Evolutionary conservation across 2,329 filamentous ascomycete genomes (phyloP), one percentile per base, ranked within the genome.

Genomic region (Nigrospora sphaerica): DNA sequence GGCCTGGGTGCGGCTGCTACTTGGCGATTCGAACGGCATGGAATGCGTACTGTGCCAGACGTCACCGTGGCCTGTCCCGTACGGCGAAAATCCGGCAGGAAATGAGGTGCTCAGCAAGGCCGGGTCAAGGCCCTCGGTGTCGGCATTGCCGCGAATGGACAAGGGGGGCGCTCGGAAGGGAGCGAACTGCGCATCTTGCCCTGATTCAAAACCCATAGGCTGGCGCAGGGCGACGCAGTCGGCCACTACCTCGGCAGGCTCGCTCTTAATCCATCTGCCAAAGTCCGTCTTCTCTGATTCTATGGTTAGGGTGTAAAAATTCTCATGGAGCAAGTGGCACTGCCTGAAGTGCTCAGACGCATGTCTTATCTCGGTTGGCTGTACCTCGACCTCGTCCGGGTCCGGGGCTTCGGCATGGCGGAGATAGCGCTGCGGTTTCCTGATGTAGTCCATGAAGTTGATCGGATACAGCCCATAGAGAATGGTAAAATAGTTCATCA

Each of bases 391-490:
- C 46, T 88, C 84, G 52, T 90, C 84, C 1, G 82, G 77, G 42
- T 83, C 80, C 5, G 78, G 74, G 32, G 82, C 85, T 52, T 88
- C 80, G 36, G 85, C 80, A 57, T 86, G 83, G 40, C 88, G 83
- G 11, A 93, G 70, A 58, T 86, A 92, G 52, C 85, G 80, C 54
- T 89, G 81, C 3, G 88, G 87, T 58, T 92, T 92, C 47, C 87
- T 79, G 51, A 93, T 85, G 60, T 92, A 93, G 63, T 85, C 85
- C 79, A 89, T 86, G 55, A 93, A 89, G 61, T 92, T 92, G 58
- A 92, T 79, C 2, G 88, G 88, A 52, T 92, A 93, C 5, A 93
- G 68, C 0, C 88, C 88, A 55, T 93, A 93, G 1, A 93, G 72
- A 23, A 90, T 84, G 3, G 86, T 91, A 56, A 90, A 93, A 63